Conservation (phyloP, 176 grass and related monocot genomes). For the Oryza meridionalis region DNA sequence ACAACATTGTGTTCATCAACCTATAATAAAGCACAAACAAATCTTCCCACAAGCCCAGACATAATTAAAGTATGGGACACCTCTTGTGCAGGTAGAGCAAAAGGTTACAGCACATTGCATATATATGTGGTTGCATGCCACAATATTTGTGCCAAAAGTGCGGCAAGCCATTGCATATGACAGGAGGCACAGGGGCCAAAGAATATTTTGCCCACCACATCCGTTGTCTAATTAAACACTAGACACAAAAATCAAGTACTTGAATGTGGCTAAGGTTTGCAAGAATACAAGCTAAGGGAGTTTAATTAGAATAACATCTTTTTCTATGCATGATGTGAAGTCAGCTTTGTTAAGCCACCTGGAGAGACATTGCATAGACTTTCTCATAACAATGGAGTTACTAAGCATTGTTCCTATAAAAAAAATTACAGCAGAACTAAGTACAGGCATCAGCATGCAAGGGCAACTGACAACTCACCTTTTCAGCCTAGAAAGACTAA, state of each 20-base stretch:
- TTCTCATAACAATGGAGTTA: background rate
- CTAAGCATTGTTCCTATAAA: constrained; percentile 7
- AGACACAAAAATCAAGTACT: background rate
- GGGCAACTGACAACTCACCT: background rate
- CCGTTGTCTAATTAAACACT: background rate
- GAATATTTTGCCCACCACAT: too few species aligned
- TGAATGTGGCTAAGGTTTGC: background rate
- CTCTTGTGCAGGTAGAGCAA: background rate
- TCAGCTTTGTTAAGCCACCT: background rate
- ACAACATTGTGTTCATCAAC: background rate
- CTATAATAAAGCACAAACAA: constrained; percentile 1
- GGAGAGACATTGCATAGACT: background rate
- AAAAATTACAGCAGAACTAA: background rate
- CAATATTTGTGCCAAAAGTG: too few species aligned
- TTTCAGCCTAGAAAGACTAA: background rate
- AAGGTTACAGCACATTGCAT: background rate
- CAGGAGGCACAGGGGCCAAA: background rate
- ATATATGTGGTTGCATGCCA: background rate
- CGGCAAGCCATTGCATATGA: background rate
- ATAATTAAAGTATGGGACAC: background rate
- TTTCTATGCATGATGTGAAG: background rate
- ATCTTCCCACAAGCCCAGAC: background rate
- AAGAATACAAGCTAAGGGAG: background rate
- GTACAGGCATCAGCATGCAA: background rate
- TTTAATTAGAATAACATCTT: constrained; percentile 13